These are phyloP conservation scores for Vitis hybrid DNA, from an alignment of 177 flowering plant species.

Conservation along the genomic window DNA sequence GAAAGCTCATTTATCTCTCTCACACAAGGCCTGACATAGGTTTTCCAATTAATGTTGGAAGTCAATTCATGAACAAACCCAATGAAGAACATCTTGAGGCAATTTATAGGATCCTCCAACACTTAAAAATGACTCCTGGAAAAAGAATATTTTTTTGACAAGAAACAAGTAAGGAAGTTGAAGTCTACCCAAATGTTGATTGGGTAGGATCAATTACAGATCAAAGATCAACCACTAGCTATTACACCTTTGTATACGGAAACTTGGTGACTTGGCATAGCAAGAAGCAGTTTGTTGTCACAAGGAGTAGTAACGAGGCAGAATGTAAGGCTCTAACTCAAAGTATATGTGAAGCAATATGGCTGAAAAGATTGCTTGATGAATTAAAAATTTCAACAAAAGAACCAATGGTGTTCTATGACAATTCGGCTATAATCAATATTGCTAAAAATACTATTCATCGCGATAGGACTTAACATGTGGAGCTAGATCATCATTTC, in stretches of 20 bases:
- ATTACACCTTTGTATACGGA: background rate
- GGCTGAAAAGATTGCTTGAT: background rate
- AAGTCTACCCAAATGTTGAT: background rate
- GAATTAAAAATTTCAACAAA: background rate
- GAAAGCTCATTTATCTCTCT: no score
- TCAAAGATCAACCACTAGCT: background rate
- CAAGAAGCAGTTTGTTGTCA: slow-evolving; percentile 4
- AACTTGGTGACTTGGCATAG: background rate
- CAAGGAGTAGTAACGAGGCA: background rate
- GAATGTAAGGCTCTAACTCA: background rate
- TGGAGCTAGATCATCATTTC: no score
- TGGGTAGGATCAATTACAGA: background rate
- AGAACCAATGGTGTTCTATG: no score
- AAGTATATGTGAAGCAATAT: slow-evolving; percentile 4
- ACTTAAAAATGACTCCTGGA: background rate
- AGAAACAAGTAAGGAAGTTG: background rate
- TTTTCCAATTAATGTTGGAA: background rate
- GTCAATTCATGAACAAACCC: background rate
- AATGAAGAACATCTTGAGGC: slow-evolving; percentile 1
- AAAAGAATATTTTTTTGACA: background rate
- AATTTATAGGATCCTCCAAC: background rate
- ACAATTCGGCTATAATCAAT: no score
- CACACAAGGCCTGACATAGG: background rate
- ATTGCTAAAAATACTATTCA: no score
- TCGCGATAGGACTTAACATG: no score